These are phyloP conservation scores for Paecilomyces formosus DNA, from an alignment of 2,329 filamentous ascomycete genomes.

Conservation along the genomic window DNA sequence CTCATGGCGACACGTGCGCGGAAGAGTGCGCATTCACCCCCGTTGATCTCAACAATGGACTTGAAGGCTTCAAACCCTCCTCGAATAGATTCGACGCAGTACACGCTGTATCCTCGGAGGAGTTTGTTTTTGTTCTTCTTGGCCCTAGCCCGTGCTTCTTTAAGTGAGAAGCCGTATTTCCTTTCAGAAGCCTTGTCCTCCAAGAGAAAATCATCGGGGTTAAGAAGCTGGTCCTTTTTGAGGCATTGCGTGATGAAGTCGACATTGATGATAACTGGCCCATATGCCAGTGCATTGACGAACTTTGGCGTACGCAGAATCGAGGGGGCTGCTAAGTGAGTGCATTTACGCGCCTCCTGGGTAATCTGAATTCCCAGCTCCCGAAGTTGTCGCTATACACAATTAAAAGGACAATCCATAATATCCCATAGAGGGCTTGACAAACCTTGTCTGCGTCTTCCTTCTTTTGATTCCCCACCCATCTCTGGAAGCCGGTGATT, in stretches of 20 bases:
- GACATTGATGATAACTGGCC: slow-evolving; percentile 68
- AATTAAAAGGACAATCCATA: slow-evolving; percentile 8
- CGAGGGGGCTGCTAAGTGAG: slow-evolving; percentile 79
- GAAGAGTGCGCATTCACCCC: slow-evolving; percentile 73
- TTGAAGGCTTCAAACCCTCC: slow-evolving; percentile 81
- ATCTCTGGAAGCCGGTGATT: slow-evolving; percentile 76
- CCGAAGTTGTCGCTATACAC: slow-evolving; percentile 64
- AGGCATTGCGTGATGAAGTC: slow-evolving; percentile 73
- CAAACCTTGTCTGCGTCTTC: slow-evolving; percentile 77
- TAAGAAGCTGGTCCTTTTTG: slow-evolving; percentile 57
- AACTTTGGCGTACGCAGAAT: slow-evolving; percentile 92
- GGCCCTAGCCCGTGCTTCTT: slow-evolving; percentile 62
- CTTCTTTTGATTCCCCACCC: slow-evolving; percentile 64
- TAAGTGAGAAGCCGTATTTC: slow-evolving; percentile 61
- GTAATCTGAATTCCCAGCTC: slow-evolving; percentile 76
- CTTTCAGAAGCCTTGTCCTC: slow-evolving; percentile 67
- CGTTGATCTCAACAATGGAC: slow-evolving; percentile 80
- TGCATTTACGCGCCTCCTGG: slow-evolving; percentile 66
- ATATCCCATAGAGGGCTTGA: slow-evolving; percentile 2
- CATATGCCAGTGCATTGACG: slow-evolving; percentile 74
- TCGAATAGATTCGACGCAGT: slow-evolving; percentile 71
- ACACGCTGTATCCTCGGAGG: slow-evolving; percentile 68
- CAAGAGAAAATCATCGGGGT: slow-evolving; percentile 60
- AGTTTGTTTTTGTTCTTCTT: slow-evolving; percentile 69
- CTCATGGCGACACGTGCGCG: slow-evolving; percentile 63